phyloP scores from a whole-genome alignment of 768 basidiomycete genomes.

The Lentinula aciculospora region DNA sequence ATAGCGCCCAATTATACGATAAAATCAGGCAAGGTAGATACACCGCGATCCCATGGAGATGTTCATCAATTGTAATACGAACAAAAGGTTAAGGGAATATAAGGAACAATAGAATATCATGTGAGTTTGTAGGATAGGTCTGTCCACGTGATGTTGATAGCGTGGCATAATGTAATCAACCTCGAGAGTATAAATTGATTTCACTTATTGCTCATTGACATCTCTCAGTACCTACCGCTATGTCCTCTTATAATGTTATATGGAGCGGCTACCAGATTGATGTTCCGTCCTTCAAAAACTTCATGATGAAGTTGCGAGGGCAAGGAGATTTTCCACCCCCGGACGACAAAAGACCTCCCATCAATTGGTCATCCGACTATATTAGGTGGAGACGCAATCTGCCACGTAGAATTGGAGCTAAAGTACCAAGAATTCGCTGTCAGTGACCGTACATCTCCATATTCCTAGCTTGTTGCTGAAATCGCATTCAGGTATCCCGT shows the following conservation, averaged over 20 bases:
- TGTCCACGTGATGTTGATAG: too few relatives aligned
- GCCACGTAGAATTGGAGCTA: not conserved
- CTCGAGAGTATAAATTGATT: too few relatives aligned
- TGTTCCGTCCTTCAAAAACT: not conserved
- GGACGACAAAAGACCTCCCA: not conserved
- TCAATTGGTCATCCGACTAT: not conserved
- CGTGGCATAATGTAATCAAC: too few relatives aligned
- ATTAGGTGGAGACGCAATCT: not conserved
- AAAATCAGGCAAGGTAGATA: too few relatives aligned
- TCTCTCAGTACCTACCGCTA: not conserved
- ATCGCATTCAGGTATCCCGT: not conserved
- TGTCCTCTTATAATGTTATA: not conserved
- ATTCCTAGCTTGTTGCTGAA: not conserved
- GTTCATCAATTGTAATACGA: too few relatives aligned
- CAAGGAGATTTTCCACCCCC: not conserved
- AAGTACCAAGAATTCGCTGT: not conserved
- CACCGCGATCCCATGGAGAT: too few relatives aligned
- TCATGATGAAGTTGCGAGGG: not conserved
- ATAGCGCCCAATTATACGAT: too few relatives aligned
- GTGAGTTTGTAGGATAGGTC: too few relatives aligned
- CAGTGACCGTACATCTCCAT: not conserved
- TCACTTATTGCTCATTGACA: too few relatives aligned
- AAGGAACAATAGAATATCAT: too few relatives aligned
- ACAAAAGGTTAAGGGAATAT: too few relatives aligned
- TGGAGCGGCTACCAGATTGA: not conserved